Percentiles rank a stretch among this genome's conserved stretches.
phyloP scores from a whole-genome alignment of 108 stramenopile species.

The Nannochloropsis salina region DNA sequence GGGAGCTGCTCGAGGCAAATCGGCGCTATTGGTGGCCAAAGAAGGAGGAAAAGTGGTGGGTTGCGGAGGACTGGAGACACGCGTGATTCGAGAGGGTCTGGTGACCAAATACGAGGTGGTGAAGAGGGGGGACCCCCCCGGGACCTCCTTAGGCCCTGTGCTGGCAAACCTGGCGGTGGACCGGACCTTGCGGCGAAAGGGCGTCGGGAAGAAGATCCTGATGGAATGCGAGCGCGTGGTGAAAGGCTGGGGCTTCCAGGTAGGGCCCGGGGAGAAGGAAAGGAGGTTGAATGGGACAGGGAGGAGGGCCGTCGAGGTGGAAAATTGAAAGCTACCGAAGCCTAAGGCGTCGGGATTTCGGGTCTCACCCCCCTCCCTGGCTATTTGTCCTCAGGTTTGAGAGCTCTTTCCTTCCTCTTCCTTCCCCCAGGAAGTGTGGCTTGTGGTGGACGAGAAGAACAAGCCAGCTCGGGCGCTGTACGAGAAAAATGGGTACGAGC shows the following conservation, averaged over 20 bases:
- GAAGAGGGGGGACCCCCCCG: not conserved
- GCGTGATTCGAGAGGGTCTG: not conserved
- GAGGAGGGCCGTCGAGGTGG: not conserved
- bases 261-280: not conserved
- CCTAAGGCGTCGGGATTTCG: not conserved
- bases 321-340: not conserved
- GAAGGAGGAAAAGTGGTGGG: conserved; percentile 7
- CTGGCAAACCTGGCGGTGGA: not conserved
- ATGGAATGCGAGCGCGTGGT: not conserved
- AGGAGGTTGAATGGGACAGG: not conserved
- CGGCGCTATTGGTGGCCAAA: not conserved
- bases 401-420: not conserved
- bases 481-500: not conserved
- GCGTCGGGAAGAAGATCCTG: not conserved
- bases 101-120: conserved; percentile 15
- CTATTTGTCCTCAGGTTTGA: not conserved
- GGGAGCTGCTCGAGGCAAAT: not conserved
- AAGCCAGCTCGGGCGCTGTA: not conserved
- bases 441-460: conserved; percentile 11
- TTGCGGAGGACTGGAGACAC: not conserved
- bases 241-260: conserved; percentile 1
- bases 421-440: conserved; percentile 15
- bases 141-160: not conserved
- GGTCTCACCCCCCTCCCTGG: not conserved
- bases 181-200: not conserved